A percentile compares a stretch with the other conserved stretches of the same genome.
These are phyloP conservation scores for Cordyceps fumosorosea DNA, from an alignment of 2,329 filamentous ascomycete genomes.

Conservation along the genomic window DNA sequence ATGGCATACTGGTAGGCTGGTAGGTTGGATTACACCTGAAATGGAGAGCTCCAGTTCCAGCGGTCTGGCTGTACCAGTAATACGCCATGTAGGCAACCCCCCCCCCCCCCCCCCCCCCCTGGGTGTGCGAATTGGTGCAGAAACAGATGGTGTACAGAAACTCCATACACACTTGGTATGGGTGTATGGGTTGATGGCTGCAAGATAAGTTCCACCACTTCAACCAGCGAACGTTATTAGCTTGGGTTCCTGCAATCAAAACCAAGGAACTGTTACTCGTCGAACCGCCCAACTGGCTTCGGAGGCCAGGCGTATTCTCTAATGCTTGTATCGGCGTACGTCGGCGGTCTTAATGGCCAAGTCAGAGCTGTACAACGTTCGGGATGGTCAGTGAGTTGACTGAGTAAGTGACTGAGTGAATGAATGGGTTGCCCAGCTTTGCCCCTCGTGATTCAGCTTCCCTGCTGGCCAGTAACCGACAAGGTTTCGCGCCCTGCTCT, in stretches of 20 bases:
- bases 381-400: no score
- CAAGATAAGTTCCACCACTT: neutral
- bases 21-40: constrained; percentile 11
- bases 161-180: neutral
- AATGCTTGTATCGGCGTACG: neutral
- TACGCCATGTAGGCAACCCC: constrained; percentile 11
- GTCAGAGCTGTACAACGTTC: neutral
- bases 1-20: neutral
- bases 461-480: neutral
- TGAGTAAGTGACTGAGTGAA: neutral
- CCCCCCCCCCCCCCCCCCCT: no score
- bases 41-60: constrained; percentile 11
- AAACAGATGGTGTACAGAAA: no score
- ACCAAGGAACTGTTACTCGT: neutral
- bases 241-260: constrained; percentile 6
- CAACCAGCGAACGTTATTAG: constrained; percentile 1
- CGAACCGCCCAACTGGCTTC: neutral
- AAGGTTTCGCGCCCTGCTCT: neutral
- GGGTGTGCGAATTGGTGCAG: no score
- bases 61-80: constrained; percentile 7
- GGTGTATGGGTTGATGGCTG: neutral
- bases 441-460: neutral
- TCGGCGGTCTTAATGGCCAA: neutral
- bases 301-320: neutral
- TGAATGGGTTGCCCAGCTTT: neutral